A percentile compares a stretch with the other conserved stretches of the same genome.
Conservation (phyloP, 148 eudicot genomes). For the Chenopodium album region DNA sequence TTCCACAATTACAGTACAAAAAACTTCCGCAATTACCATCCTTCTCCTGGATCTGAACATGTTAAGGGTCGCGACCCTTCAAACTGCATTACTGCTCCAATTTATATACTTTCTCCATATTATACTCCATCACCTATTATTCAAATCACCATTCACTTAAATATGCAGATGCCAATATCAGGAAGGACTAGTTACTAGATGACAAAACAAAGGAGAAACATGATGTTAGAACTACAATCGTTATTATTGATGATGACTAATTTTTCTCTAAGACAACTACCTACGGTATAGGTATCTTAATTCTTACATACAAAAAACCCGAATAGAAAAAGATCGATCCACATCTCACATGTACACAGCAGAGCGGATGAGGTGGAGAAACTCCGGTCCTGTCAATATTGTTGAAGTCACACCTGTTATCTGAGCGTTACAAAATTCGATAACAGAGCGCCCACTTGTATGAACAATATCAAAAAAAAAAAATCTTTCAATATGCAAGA, state of each 20-base stretch:
- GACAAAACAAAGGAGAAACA: not conserved
- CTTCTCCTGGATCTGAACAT: not conserved
- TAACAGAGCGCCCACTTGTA: slow-evolving; percentile 28
- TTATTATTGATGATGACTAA: not conserved
- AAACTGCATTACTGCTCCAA: not conserved
- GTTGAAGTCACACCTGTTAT: slow-evolving; percentile 32
- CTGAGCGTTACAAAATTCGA: slow-evolving; percentile 29
- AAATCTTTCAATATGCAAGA: not conserved
- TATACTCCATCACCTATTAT: not conserved
- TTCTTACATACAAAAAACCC: slow-evolving; percentile 14
- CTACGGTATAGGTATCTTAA: slow-evolving; percentile 6
- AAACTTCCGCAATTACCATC: not conserved
- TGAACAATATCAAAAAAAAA: slow-evolving; percentile 6
- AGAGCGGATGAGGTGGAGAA: not conserved
- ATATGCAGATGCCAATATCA: not conserved
- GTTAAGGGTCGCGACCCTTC: not conserved
- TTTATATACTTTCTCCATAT: not conserved
- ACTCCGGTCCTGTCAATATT: slow-evolving; percentile 24
- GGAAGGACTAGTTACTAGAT: not conserved
- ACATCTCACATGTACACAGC: slow-evolving; percentile 35
- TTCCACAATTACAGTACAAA: not conserved
- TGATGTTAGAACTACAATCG: not conserved
- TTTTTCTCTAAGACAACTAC: not conserved
- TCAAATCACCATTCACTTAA: not conserved
- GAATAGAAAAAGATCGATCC: not conserved